Evolutionary conservation across 2,329 filamentous ascomycete genomes (phyloP), one percentile per base, ranked within the genome.

Genomic region (Nakataea oryzae): DNA sequence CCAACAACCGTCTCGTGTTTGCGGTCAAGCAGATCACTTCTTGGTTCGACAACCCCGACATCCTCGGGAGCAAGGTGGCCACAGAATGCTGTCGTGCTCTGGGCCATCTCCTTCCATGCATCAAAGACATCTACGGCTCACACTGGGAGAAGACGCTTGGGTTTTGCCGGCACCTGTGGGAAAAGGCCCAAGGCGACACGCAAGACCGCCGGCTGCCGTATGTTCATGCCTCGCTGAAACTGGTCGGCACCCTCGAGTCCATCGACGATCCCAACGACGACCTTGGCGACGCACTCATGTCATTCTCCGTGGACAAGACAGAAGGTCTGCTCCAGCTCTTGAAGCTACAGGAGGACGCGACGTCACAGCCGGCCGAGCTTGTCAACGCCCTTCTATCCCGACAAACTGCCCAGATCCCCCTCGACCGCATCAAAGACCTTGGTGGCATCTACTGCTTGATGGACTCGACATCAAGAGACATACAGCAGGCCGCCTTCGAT

Each of bases 251-350:
- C 0, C 71, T 97, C 2, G 82, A 86, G 65, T 78, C 77, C 3
- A 74, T 93, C 0, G 79, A 85, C 24, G 88, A 93, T 24, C 81
- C 87, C 2, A 97, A 96, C 65, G 93, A 97, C 65, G 93, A 97
- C 71, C 80, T 97, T 0, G 76, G 86, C 17, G 93, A 97, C 69
- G 85, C 86, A 0, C 82, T 93, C 69, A 81, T 82, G 61, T 82
- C 86, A 14, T 80, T 82, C 12, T 78, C 83, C n/a, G 73, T 80
- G 24, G 72, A 74, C 0, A 81, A 88, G 50, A 83, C 83, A 1
- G 71, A 76, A 4, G 83, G 81, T 0, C 70, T 95, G 3, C 74
- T 93, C 21, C 76, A 80, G 11, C 76, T 93, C 0, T 81, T 96
- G 26, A 85, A 85, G 56, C 68, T 82, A 1, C 73, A 76, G 2